Evolutionary conservation across 345 rosid genomes (phyloP).

Genomic region (Hibiscus mutabilis): DNA sequence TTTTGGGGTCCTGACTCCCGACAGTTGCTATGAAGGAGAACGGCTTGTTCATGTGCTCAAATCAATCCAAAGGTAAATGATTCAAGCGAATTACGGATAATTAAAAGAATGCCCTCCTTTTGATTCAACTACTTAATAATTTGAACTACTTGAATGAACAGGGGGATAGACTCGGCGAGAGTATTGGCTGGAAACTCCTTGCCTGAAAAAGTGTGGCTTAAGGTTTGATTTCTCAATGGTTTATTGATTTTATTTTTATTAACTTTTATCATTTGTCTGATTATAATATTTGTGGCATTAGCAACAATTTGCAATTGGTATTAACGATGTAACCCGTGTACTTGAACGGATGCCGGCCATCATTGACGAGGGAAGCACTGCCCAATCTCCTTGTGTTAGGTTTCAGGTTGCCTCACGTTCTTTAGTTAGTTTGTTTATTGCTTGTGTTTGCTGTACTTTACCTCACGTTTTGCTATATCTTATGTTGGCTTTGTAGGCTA

Average conservation of each 20-base stretch:
- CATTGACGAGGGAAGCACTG: slow-evolving; percentile 11
- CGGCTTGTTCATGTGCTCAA: slow-evolving; percentile 4
- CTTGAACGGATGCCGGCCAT: slow-evolving; percentile 48
- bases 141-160: neutral
- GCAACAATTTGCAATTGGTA: slow-evolving; percentile 69
- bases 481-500: slow-evolving; percentile 27
- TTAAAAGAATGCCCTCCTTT: neutral
- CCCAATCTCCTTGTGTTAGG: slow-evolving; percentile 20
- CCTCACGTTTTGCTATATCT: neutral
- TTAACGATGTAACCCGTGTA: slow-evolving; percentile 61
- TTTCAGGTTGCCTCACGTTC: slow-evolving; percentile 38
- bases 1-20: neutral
- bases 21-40: slow-evolving; percentile 12
- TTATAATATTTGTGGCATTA: slow-evolving; percentile 10
- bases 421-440: no score
- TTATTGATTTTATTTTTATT: neutral
- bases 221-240: slow-evolving; percentile 4
- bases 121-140: neutral
- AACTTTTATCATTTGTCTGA: neutral
- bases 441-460: neutral
- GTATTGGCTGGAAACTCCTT: slow-evolving; percentile 6
- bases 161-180: slow-evolving; percentile 13
- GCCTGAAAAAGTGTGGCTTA: slow-evolving; percentile 17
- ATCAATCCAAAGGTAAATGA: slow-evolving; percentile 8
- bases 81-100: neutral